Percentiles rank a stretch among this genome's conserved stretches.
Conservation (phyloP, 2,329 filamentous ascomycete species). For the Coniochaeta sp. region DNA sequence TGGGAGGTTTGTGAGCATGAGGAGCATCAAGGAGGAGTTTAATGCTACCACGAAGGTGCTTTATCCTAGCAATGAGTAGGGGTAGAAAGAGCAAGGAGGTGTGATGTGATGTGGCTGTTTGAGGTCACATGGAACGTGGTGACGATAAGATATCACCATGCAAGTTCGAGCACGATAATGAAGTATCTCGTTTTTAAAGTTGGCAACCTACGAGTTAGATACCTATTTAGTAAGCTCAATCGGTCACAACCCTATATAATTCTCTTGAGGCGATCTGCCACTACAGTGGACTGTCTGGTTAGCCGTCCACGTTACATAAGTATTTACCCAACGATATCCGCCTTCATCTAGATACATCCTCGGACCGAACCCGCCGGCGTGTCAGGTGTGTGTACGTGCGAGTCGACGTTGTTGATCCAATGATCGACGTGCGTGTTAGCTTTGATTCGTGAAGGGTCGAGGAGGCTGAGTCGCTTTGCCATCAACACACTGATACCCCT, state of each 20-base stretch:
- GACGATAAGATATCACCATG: neutral
- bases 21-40: slow-evolving; percentile 65
- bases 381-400: neutral
- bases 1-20: slow-evolving; percentile 40
- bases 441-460: neutral
- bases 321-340: too few relatives aligned
- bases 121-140: neutral
- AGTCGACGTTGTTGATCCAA: neutral
- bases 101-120: neutral
- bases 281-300: too few relatives aligned
- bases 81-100: neutral
- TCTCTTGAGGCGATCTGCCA: too few relatives aligned
- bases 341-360: too few relatives aligned
- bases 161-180: too few relatives aligned
- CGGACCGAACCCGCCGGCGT: too few relatives aligned
- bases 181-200: too few relatives aligned
- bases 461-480: neutral
- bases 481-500: neutral
- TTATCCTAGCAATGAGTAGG: slow-evolving; percentile 63
- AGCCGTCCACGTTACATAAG: too few relatives aligned
- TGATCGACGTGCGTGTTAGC: neutral
- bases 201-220: too few relatives aligned
- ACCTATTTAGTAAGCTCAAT: neutral
- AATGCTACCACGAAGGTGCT: slow-evolving; percentile 50
- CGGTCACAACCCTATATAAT: too few relatives aligned